Conservation (phyloP, 106 monocot species). For the Dactylorhiza incarnata region DNA sequence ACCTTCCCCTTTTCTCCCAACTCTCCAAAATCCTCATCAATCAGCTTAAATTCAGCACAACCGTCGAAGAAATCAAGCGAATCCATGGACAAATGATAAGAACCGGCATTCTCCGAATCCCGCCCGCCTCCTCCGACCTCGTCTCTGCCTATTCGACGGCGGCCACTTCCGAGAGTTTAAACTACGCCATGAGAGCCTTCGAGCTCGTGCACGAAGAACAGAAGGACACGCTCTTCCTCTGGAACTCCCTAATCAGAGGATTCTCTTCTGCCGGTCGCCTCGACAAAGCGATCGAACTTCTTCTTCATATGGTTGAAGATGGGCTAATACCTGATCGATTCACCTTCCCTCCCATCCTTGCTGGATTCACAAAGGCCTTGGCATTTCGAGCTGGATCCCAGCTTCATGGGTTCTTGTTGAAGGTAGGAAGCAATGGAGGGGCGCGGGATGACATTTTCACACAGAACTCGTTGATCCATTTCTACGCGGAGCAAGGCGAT, state of each 20-base stretch:
- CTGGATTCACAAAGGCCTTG: conserved; percentile 11
- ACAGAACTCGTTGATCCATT: conserved; percentile 21
- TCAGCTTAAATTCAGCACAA: conserved; percentile 16
- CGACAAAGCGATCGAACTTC: conserved; percentile 12
- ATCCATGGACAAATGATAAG: conserved; percentile 17
- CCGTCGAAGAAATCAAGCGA: conserved; percentile 14
- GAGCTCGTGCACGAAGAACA: conserved; percentile 7
- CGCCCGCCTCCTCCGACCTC: conserved; percentile 7
- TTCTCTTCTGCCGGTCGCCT: conserved; percentile 7
- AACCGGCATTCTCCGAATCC: not conserved
- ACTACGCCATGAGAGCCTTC: conserved; percentile 16
- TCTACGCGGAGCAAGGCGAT: conserved; percentile 14
- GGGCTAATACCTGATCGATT: conserved; percentile 19
- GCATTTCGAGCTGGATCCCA: conserved; percentile 13
- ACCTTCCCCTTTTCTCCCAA: not conserved
- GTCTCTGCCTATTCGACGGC: conserved; percentile 14
- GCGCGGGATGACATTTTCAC: conserved; percentile 7
- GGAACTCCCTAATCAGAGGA: conserved; percentile 29
- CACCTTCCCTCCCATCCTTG: conserved; percentile 23
- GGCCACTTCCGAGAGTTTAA: conserved; percentile 15
- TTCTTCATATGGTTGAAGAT: not conserved
- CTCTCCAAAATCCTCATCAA: not conserved
- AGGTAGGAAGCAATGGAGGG: conserved; percentile 4
- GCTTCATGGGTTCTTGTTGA: conserved; percentile 18
- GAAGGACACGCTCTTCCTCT: conserved; percentile 4